Evolutionary conservation across 176 grass and related monocot genomes (phyloP).

Genomic region (Ampelocalamus luodianensis): DNA sequence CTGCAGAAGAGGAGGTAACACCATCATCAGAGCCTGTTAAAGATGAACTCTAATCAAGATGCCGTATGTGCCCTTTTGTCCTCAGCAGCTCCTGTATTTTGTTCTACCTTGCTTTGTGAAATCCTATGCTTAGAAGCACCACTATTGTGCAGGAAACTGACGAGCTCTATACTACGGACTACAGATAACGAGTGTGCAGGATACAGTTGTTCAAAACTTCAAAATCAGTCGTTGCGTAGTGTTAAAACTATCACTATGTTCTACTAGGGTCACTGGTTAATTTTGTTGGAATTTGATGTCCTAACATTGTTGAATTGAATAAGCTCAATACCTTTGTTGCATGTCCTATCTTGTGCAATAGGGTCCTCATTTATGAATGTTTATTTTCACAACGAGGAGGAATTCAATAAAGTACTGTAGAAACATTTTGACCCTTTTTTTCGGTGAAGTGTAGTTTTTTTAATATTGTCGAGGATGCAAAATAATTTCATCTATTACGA

Average conservation of each 20-base stretch:
- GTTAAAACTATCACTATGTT: background rate
- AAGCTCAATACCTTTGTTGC: background rate
- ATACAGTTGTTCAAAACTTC: background rate
- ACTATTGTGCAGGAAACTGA: background rate
- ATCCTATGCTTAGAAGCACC: background rate
- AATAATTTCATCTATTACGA: background rate
- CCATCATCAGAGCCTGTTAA: constrained; percentile 40
- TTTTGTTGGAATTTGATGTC: background rate
- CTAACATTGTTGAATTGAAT: constrained; percentile 12
- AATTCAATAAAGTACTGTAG: background rate
- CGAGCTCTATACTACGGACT: background rate
- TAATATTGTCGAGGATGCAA: background rate
- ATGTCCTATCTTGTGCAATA: background rate
- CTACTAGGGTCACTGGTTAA: background rate
- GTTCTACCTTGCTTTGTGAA: background rate
- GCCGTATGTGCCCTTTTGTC: background rate
- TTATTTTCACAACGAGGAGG: background rate
- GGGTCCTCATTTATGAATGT: background rate
- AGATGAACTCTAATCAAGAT: constrained; percentile 79
- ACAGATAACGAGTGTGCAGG: background rate
- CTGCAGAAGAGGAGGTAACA: constrained; percentile 30
- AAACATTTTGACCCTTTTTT: background rate
- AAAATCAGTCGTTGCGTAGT: background rate
- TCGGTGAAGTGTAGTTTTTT: background rate
- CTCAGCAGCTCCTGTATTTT: background rate